A percentile compares a stretch with the other conserved stretches of the same genome.
These are phyloP conservation scores for Misopates orontium DNA, from an alignment of 257 asterid genomes.

Conservation along the genomic window DNA sequence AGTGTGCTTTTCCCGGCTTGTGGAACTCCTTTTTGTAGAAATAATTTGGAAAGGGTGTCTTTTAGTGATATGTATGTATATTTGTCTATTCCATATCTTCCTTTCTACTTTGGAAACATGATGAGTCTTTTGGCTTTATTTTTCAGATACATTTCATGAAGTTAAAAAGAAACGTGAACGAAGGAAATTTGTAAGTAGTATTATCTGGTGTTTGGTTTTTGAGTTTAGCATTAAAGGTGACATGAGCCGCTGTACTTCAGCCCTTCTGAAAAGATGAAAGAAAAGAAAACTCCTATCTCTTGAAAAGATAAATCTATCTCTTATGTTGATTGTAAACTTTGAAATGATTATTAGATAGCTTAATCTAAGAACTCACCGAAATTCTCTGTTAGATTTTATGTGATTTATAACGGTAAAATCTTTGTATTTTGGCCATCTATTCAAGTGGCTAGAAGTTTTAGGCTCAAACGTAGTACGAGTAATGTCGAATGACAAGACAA, in stretches of 20 bases:
- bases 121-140: constrained; percentile 15
- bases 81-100: neutral
- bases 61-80: neutral
- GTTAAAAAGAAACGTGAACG: constrained; percentile 59
- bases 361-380: neutral
- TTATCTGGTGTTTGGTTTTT: neutral
- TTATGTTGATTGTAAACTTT: neutral
- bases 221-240: neutral
- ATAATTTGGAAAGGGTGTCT: neutral
- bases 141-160: constrained; percentile 66
- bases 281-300: neutral
- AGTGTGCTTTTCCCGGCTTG: neutral
- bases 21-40: neutral
- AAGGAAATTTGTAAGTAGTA: constrained; percentile 48
- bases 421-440: neutral
- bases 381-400: neutral
- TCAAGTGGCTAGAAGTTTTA: neutral
- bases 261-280: neutral
- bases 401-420: neutral
- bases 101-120: neutral
- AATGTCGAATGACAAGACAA: neutral
- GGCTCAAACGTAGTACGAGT: neutral
- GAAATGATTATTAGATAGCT: neutral
- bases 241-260: neutral
- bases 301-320: neutral